These are phyloP conservation scores for Geosiphon pyriformis DNA, from an alignment of 192 early-diverging fungal species.

Conservation along the genomic window DNA sequence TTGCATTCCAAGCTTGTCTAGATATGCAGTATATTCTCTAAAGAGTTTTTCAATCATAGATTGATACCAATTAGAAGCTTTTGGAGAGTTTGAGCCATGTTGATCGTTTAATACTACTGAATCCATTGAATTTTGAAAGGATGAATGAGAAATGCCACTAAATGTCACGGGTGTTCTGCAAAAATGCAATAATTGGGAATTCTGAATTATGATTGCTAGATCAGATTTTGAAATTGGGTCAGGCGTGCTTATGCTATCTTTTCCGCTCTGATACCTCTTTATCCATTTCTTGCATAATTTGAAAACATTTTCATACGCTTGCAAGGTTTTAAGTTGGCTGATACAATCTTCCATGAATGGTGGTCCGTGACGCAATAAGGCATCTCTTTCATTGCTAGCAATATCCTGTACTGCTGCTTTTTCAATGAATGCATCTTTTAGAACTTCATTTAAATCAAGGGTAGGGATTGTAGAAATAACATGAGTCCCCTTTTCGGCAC, in stretches of 20 bases:
- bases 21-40: conserved; percentile 49
- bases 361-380: conserved; percentile 45
- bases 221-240: conserved; percentile 47
- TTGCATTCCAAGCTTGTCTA: conserved; percentile 56
- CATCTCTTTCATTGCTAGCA: conserved; percentile 33
- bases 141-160: conserved; percentile 32
- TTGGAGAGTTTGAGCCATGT: not conserved
- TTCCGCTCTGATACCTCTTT: conserved; percentile 36
- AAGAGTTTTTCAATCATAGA: conserved; percentile 44
- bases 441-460: conserved; percentile 5
- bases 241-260: conserved; percentile 27
- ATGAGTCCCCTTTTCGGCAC: not conserved
- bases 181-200: conserved; percentile 53
- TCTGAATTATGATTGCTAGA: conserved; percentile 45
- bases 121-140: conserved; percentile 13
- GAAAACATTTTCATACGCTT: conserved; percentile 50
- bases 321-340: conserved; percentile 39
- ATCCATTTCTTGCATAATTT: conserved; percentile 55
- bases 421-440: conserved; percentile 10
- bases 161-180: conserved; percentile 52
- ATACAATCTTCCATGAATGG: conserved; percentile 48
- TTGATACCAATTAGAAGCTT: conserved; percentile 39
- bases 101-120: not conserved
- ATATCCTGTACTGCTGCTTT: conserved; percentile 9
- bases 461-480: not conserved